Evolutionary conservation across 139 green algal species (phyloP).

Genomic region (Parachlorella kessleri): DNA sequence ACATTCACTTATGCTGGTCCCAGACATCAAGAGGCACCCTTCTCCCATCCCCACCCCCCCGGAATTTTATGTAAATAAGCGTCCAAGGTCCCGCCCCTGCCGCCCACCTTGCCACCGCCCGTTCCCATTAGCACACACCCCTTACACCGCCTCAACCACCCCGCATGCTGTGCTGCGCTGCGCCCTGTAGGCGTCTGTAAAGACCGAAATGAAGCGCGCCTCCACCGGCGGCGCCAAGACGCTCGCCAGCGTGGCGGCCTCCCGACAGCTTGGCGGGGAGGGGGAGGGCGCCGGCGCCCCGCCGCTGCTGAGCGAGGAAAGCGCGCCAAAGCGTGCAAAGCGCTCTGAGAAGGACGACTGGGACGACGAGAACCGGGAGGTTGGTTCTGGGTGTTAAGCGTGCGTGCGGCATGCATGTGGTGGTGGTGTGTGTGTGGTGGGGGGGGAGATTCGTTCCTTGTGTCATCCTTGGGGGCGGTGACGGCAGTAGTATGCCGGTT

Average conservation of each 20-base stretch:
- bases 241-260: constrained; percentile 4
- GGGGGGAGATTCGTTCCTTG: not conserved
- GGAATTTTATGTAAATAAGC: too few relatives aligned
- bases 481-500: too few relatives aligned
- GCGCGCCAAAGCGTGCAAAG: not conserved
- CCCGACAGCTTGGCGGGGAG: constrained; percentile 38
- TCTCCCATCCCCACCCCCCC: too few relatives aligned
- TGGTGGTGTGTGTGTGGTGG: not conserved
- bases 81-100: too few relatives aligned
- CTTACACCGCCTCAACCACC: too few relatives aligned
- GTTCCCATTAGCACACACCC: too few relatives aligned
- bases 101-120: too few relatives aligned
- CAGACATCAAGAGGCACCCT: too few relatives aligned
- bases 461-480: too few relatives aligned
- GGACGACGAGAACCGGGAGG: constrained; percentile 71
- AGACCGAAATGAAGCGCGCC: constrained; percentile 40
- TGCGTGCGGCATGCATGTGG: not conserved
- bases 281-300: constrained; percentile 15
- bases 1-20: too few relatives aligned
- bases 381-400: not conserved
- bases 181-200: constrained; percentile 39
- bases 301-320: constrained; percentile 16
- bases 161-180: not conserved
- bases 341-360: constrained; percentile 50
- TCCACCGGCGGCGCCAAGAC: constrained; percentile 19